Evolutionary conservation across 768 basidiomycete species (phyloP), one percentile per base, ranked within the genome.

Genomic region (Suillus occidentalis): DNA sequence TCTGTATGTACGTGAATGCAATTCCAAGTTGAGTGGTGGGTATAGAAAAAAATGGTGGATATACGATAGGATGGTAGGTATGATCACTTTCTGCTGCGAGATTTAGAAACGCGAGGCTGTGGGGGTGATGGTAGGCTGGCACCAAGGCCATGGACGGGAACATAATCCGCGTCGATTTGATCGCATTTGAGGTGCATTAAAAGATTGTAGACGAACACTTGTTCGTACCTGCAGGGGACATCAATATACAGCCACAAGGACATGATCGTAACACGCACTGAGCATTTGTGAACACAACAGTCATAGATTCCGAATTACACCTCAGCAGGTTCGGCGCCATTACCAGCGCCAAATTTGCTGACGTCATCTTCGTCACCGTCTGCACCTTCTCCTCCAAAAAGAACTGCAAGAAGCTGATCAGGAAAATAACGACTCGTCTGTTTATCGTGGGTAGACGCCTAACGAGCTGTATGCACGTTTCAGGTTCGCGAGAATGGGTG

Each of bases 321-420:
- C 95, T 81, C 53, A 97, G 76, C 52, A 97, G 75, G 77, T 97
- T 97, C 9, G 95, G 95, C 1, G 95, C 93, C 89, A 97, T 91
- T 22, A 97, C 93, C 18, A 96, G 79, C 10, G 95, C 93, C 66
- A 97, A 78, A 75, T 95, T 95, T 43, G 88, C 88, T 13, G 91
- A 85, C 4, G 93, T 96, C 95, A 96, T 97, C 78, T 96, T 94
- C 49, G 93, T 95, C 55, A 82, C 76, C 14, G 75, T 79, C 67
- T 92, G 85, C 22, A 91, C 87, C 68, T 85, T 84, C 50, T 92
- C 90, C 57, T 91, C 89, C 60, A 95, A 77, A 79, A 97, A 97
- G 61, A 94, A 78, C 79, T 97, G 95, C 59, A 96, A 77, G 78
- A 97, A 97, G 79, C 91, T 95, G 76, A 97, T 82, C 31, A 95